phyloP scores from a whole-genome alignment of 305 asterid species.

The Plantago lanceolata region DNA sequence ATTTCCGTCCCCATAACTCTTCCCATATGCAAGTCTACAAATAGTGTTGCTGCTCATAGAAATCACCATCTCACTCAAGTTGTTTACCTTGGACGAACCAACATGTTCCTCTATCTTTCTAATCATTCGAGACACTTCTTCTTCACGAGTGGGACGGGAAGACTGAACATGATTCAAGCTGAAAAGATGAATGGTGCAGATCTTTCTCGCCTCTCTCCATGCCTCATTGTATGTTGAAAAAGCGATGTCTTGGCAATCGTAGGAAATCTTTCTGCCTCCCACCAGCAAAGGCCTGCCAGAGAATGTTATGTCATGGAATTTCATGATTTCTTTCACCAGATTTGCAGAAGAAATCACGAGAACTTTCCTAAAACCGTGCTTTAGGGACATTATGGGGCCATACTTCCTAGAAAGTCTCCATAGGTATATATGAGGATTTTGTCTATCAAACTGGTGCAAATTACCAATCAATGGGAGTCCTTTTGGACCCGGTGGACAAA shows the following conservation, averaged over 20 bases:
- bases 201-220: neutral
- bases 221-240: neutral
- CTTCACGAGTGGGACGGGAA: neutral
- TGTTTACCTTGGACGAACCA: neutral
- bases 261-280: neutral
- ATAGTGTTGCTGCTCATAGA: constrained; percentile 15
- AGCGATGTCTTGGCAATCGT: neutral
- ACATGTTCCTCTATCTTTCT: neutral
- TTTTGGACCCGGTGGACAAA: neutral
- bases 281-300: neutral
- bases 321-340: neutral
- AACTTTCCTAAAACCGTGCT: neutral
- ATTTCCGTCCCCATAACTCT: constrained; percentile 13
- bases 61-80: constrained; percentile 8
- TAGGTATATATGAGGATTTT: neutral
- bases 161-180: neutral
- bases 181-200: neutral
- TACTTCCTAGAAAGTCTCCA: neutral
- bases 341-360: neutral
- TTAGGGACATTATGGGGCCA: neutral
- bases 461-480: neutral
- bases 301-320: neutral
- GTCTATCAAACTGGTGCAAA: neutral
- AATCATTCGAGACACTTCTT: constrained; percentile 1
- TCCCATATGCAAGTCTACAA: constrained; percentile 33